A percentile compares a stretch with the other conserved stretches of the same genome.
Conservation (phyloP, 2,329 filamentous ascomycete species). For the Malbranchea zuffiana region DNA sequence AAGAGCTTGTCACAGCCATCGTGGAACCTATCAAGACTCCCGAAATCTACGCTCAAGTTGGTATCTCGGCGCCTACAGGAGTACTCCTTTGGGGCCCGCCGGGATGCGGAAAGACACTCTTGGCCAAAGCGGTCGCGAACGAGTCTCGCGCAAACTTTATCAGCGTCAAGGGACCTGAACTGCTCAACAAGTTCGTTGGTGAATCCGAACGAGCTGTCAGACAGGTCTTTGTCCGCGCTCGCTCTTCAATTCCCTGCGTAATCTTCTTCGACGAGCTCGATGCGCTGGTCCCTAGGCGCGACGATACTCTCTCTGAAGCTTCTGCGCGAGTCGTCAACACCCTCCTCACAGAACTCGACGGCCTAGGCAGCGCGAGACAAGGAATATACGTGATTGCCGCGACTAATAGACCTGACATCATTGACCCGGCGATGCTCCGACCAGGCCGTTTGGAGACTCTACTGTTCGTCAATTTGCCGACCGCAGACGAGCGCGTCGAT, state of each 20-base stretch:
- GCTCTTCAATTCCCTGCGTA: conserved; percentile 79
- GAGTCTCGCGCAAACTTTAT: conserved; percentile 97
- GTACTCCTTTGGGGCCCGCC: conserved; percentile 94
- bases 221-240: conserved; percentile 79
- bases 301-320: conserved; percentile 67
- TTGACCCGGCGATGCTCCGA: conserved; percentile 87
- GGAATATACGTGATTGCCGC: conserved; percentile 93
- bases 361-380: conserved; percentile 58
- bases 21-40: conserved; percentile 81
- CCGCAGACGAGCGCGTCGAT: conserved; percentile 65
- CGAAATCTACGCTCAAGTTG: conserved; percentile 61
- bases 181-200: conserved; percentile 95
- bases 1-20: conserved; percentile 73
- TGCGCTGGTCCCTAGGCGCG: conserved; percentile 75
- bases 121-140: conserved; percentile 92
- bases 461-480: conserved; percentile 82
- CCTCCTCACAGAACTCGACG: conserved; percentile 86
- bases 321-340: conserved; percentile 88
- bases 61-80: conserved; percentile 70
- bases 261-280: conserved; percentile 98
- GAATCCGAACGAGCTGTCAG: conserved; percentile 89
- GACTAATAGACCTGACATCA: conserved; percentile 91
- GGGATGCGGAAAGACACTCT: conserved; percentile 89
- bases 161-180: conserved; percentile 88
- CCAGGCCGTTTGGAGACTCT: conserved; percentile 79